Evolutionary conservation across 225 moss, liverwort and hornwort species (phyloP).

Genomic region (Polytrichum formosum): DNA sequence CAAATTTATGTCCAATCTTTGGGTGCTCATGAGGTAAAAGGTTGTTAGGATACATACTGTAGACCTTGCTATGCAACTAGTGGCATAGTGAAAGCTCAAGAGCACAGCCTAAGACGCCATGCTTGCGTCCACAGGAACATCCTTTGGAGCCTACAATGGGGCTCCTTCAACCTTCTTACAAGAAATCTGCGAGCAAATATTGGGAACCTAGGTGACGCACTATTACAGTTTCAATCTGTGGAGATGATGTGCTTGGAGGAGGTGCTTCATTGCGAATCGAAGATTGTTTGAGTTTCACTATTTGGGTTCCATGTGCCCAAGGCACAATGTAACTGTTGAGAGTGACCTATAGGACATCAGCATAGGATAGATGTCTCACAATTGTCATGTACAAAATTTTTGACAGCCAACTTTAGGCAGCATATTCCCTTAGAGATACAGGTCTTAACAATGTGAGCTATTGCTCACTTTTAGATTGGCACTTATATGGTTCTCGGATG

Average conservation of each 20-base stretch:
- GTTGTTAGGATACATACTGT: too few relatives aligned
- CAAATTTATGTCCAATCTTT: too few relatives aligned
- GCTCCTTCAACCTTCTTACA: constrained; percentile 13
- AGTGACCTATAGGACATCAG: background rate
- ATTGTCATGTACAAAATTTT: constrained; percentile 3
- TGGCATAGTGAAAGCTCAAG: background rate
- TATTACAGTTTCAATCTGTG: background rate
- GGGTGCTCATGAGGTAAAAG: too few relatives aligned
- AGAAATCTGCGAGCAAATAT: constrained; percentile 5
- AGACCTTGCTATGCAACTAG: background rate
- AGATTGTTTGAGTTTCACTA: background rate
- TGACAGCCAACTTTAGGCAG: background rate
- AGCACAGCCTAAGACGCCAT: constrained; percentile 12
- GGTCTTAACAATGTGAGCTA: too few relatives aligned
- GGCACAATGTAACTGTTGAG: background rate
- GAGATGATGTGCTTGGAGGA: background rate
- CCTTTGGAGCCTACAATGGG: constrained; percentile 10
- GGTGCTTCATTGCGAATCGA: background rate
- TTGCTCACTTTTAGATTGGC: too few relatives aligned
- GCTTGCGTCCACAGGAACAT: constrained; percentile 11
- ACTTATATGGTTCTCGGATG: too few relatives aligned
- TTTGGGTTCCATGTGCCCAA: background rate
- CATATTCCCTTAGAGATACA: too few relatives aligned
- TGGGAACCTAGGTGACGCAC: constrained; percentile 4
- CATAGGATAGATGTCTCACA: background rate